Percentiles rank a stretch among this genome's conserved stretches.
These are phyloP conservation scores for Ramichloridium luteum DNA, from an alignment of 2,329 filamentous ascomycete species.

Conservation along the genomic window DNA sequence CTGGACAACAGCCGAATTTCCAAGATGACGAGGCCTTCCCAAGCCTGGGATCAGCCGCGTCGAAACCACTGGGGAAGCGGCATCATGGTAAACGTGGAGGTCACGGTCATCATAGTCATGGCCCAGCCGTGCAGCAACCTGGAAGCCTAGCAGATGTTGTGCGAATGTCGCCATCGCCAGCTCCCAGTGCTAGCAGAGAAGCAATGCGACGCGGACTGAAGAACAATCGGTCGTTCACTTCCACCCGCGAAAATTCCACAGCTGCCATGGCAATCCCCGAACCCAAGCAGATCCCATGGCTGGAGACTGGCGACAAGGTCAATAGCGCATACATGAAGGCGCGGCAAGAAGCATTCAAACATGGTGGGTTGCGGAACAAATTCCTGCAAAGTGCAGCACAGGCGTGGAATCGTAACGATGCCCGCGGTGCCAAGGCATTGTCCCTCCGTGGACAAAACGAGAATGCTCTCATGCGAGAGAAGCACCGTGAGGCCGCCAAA, in stretches of 20 bases:
- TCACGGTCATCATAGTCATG: slow-evolving; percentile 51
- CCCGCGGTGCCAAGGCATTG: slow-evolving; percentile 85
- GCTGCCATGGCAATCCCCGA: slow-evolving; percentile 73
- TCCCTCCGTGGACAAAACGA: slow-evolving; percentile 91
- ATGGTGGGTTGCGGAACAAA: slow-evolving; percentile 91
- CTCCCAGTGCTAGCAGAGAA: slow-evolving; percentile 33
- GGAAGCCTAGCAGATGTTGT: slow-evolving; percentile 87
- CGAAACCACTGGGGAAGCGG: slow-evolving; percentile 66
- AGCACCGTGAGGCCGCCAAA: slow-evolving; percentile 82
- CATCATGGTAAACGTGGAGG: slow-evolving; percentile 85
- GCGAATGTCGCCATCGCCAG: slow-evolving; percentile 85
- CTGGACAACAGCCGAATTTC: slow-evolving; percentile 54
- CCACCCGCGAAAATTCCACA: slow-evolving; percentile 59
- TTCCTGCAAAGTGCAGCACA: slow-evolving; percentile 94
- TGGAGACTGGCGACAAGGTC: slow-evolving; percentile 80
- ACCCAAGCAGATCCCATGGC: slow-evolving; percentile 89
- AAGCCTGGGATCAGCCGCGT: slow-evolving; percentile 62
- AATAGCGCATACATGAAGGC: slow-evolving; percentile 94
- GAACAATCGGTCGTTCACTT: slow-evolving; percentile 54
- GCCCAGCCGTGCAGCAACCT: slow-evolving; percentile 59
- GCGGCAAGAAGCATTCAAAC: slow-evolving; percentile 90
- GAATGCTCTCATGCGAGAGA: slow-evolving; percentile 94
- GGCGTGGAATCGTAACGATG: slow-evolving; percentile 97
- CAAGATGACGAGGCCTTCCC: slow-evolving; percentile 96
- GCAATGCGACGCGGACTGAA: slow-evolving; percentile 43